phyloP scores from a whole-genome alignment of 2,329 filamentous ascomycete species.

The Beauveria pseudobassiana region DNA sequence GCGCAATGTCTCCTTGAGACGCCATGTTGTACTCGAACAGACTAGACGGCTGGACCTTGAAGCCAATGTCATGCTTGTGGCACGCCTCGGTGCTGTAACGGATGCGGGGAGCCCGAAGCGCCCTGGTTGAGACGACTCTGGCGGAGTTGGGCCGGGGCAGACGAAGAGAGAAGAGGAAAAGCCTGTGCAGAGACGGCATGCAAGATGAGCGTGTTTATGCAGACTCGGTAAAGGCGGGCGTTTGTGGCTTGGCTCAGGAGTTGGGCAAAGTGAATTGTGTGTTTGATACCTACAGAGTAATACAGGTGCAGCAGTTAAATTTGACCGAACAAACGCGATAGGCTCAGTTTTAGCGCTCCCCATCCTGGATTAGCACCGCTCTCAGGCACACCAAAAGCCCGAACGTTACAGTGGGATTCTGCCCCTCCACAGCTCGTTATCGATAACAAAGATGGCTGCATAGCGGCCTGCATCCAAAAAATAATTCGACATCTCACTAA shows the following conservation, averaged over 20 bases:
- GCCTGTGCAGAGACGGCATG: background rate
- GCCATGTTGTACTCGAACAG: background rate
- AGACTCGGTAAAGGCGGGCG: background rate
- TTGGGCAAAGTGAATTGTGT: background rate
- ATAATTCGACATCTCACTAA: background rate
- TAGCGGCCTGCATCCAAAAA: background rate
- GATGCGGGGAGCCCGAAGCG: background rate
- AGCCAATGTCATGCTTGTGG: background rate
- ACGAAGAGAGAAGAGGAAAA: background rate
- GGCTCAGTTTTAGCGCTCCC: too few species aligned
- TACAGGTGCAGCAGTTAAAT: too few species aligned
- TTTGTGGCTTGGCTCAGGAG: background rate
- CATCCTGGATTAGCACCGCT: too few species aligned
- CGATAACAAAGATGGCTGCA: background rate
- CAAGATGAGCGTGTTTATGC: background rate
- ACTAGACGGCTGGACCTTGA: background rate
- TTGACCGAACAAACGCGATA: too few species aligned
- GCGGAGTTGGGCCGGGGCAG: background rate
- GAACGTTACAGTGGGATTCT: background rate
- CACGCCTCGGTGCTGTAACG: background rate
- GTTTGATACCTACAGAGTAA: too few species aligned
- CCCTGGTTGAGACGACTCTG: background rate
- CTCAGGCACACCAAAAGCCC: background rate
- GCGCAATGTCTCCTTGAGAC: background rate
- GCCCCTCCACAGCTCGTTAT: constrained; percentile 3